Evolutionary conservation across 2,329 filamentous ascomycete species (phyloP), one percentile per base, ranked within the genome.

Genomic region (Xylaria sp.): DNA sequence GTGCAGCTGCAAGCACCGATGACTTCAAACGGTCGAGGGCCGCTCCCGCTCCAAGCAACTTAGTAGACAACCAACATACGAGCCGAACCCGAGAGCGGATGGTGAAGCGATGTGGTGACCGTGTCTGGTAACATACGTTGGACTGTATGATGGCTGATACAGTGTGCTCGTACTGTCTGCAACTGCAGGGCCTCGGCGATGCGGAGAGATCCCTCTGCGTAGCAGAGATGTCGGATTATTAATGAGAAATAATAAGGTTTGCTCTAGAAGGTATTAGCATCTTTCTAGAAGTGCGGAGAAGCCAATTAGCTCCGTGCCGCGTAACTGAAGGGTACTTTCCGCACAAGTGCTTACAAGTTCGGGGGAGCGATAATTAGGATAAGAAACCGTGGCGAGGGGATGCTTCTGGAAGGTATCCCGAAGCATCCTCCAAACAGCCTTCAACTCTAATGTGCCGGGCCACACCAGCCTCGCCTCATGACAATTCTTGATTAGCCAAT

Each of bases 111-210:
- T 5, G 52, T 46, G 20, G 61, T n/a, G 23, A 13, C 30, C 39
- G 36, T 58, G 65, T 56, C 23, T 28, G 30, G 52, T 60, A 48
- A 60, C 32, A 55, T 18, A 46, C 12, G 23, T 8, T 3, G 9
- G 34, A 36, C 57, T 61, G 57, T 61, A 23, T 13, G 8, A 43
- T 30, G 23, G 7, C 39, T 23, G 9, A 13, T 32, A 65, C 62
- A 62, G 66, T 68, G 48, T 59, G 20, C 28, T 53, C 34, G 10
- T 65, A 65, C 62, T 68, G 58, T 36, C 13, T 52, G 34, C 20
- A 30, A 57, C n/a, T 15, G 39, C 5, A 15, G 34, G 9, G 23
- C 30, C 34, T 48, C 50, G 13, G 20, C 23, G 7, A 45, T 30
- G 28, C 52, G 30, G 28, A 59, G 30, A 53, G 36, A 39, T 39